A percentile compares a stretch with the other conserved stretches of the same genome.
Evolutionary conservation across 805 yeast species (phyloP).

Genomic region (Candida michaelii): DNA sequence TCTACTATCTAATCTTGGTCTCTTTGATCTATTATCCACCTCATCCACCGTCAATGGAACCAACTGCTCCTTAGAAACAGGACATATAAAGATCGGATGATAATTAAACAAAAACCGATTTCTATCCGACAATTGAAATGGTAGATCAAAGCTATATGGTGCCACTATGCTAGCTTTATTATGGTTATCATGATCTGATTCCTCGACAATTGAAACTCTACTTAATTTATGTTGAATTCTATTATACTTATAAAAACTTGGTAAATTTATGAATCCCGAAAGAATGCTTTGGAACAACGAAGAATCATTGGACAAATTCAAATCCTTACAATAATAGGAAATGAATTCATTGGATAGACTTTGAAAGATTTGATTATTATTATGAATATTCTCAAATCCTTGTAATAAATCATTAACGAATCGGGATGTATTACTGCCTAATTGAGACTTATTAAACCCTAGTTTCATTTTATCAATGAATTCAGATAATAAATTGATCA

Average conservation of each 20-base stretch:
- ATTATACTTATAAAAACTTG: constrained; percentile 43
- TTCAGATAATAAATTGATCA: constrained; percentile 20
- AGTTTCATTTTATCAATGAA: constrained; percentile 25
- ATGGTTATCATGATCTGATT: neutral
- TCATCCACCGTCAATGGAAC: constrained; percentile 30
- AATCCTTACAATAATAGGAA: constrained; percentile 37
- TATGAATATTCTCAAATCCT: constrained; percentile 29
- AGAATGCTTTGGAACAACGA: constrained; percentile 40
- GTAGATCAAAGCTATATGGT: constrained; percentile 32
- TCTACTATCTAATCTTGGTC: constrained; percentile 14
- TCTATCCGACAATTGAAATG: constrained; percentile 42
- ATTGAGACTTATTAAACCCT: constrained; percentile 16
- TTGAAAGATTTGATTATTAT: constrained; percentile 29
- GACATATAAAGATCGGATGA: constrained; percentile 48
- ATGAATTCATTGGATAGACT: constrained; percentile 40
- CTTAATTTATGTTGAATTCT: constrained; percentile 34
- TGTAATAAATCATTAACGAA: constrained; percentile 34
- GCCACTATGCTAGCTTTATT: constrained; percentile 14
- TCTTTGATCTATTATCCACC: constrained; percentile 18
- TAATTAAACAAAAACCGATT: constrained; percentile 39
- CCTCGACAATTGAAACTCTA: constrained; percentile 9
- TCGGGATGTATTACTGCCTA: constrained; percentile 21
- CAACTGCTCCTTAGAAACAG: constrained; percentile 44
- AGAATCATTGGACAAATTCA: constrained; percentile 39
- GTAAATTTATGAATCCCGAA: constrained; percentile 42